A percentile compares a stretch with the other conserved stretches of the same genome.
Conservation (phyloP, 2,329 filamentous ascomycete species). For the Cladobotryum mycophilum region DNA sequence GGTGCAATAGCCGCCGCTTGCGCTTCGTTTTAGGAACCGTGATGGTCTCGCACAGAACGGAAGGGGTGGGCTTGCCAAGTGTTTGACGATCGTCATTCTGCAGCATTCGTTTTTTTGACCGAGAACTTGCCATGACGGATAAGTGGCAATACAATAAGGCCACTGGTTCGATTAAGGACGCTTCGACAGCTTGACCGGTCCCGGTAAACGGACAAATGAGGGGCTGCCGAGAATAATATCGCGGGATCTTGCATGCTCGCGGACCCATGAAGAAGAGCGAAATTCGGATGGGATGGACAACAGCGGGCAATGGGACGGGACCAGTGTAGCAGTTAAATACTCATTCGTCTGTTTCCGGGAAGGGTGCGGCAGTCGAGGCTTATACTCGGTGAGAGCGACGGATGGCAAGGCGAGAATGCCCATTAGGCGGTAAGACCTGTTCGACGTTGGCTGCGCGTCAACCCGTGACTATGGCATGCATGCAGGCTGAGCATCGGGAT, state of each 20-base stretch:
- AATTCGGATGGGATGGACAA: constrained; percentile 2
- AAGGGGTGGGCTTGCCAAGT: constrained; percentile 4
- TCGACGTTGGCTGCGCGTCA: constrained; percentile 5
- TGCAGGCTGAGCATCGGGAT: neutral
- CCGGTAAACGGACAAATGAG: constrained; percentile 12
- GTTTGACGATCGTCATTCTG: constrained; percentile 5
- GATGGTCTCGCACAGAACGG: neutral
- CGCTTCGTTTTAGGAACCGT: neutral
- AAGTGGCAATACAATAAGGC: neutral
- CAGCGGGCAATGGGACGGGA: constrained; percentile 3
- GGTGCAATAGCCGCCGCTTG: constrained; percentile 8
- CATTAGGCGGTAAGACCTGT: constrained; percentile 11
- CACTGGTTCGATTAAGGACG: constrained; percentile 2
- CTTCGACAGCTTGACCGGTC: constrained; percentile 10
- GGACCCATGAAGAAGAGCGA: constrained; percentile 4
- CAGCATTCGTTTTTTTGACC: constrained; percentile 1
- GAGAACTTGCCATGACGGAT: neutral
- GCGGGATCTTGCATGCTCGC: constrained; percentile 12
- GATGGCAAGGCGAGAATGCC: neutral
- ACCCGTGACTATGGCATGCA: constrained; percentile 7
- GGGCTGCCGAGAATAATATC: constrained; percentile 1
- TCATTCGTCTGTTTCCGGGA: neutral
- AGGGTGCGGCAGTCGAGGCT: neutral
- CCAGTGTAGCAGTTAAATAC: constrained; percentile 4
- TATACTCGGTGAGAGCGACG: neutral